Evolutionary conservation across 2,329 filamentous ascomycete species (phyloP), one percentile per base, ranked within the genome.

Genomic region (Colletotrichum cereale): DNA sequence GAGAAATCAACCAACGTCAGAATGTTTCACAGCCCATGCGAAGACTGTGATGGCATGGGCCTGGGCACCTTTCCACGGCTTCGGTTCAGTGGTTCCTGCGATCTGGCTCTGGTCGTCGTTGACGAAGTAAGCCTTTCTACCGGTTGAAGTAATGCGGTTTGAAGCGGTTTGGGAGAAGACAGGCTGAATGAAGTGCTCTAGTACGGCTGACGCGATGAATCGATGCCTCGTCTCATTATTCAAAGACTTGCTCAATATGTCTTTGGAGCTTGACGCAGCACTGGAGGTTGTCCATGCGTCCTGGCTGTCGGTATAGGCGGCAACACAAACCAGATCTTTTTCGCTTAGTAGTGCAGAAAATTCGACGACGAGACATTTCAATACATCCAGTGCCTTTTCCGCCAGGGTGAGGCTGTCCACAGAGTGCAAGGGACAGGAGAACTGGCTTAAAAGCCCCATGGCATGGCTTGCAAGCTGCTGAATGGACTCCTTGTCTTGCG

Each of bases 141-240:
- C 90, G 6, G 87, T 83, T 2, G 86, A 80, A 3, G 90, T 91
- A 56, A 92, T 81, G 3, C 83, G 82, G 2, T 79, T 78, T 6
- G 89, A 86, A 26, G 85, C 87, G 21, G 87, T 84, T 69, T 85
- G 86, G 36, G 86, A 85, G 82, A 95, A 95, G 7, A 93, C 82
- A 36, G 91, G 91, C 47, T 90, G 90, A 62, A 95, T 85, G 76
- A 90, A 90, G 75, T 83, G 81, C 73, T 87, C 84, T 5, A 95
- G 86, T 67, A 94, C 83, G 48, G 85, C 81, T n/a, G 85, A 83
- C 24, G 86, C 82, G 74, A 90, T 82, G 74, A 90, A 86, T 4
- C 72, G 31, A n/a, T 72, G 34, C 62, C 77, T 26, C 18, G 56
- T 68, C 0, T 71, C 63, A 12, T 34, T 36, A 8, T 69, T 18